phyloP scores from a whole-genome alignment of 2,329 filamentous ascomycete species.

The Trichoderma cornu-damae region DNA sequence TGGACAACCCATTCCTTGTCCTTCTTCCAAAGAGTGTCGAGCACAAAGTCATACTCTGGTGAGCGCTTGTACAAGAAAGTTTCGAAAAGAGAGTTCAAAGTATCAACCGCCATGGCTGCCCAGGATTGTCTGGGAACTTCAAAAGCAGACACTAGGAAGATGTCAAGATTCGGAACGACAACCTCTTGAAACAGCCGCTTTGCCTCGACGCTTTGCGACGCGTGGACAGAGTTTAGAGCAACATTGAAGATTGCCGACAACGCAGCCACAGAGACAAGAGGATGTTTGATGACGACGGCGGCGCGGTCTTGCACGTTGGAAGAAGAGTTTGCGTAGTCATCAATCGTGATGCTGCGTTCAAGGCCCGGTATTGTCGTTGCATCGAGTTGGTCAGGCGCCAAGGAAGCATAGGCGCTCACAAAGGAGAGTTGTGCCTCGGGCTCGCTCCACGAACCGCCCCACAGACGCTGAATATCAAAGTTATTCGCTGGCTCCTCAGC shows the following conservation, averaged over 20 bases:
- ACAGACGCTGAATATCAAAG: conserved; percentile 82
- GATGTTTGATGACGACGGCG: conserved; percentile 67
- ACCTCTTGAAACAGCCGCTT: conserved; percentile 62
- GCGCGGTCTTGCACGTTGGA: conserved; percentile 49
- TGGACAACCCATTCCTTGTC: conserved; percentile 82
- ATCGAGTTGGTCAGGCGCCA: conserved; percentile 71
- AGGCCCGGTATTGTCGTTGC: conserved; percentile 79
- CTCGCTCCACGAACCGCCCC: conserved; percentile 86
- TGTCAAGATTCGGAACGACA: conserved; percentile 67
- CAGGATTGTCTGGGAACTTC: conserved; percentile 69
- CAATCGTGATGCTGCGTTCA: conserved; percentile 66
- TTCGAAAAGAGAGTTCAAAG: conserved; percentile 70
- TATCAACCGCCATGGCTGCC: conserved; percentile 69
- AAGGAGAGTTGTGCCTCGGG: conserved; percentile 90
- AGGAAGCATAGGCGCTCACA: conserved; percentile 76
- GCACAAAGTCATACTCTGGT: conserved; percentile 76
- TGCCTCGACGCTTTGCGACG: conserved; percentile 58
- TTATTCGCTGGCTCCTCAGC: conserved; percentile 47
- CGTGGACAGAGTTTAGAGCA: conserved; percentile 55
- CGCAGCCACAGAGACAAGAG: conserved; percentile 82
- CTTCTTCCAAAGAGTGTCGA: conserved; percentile 87
- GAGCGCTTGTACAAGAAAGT: conserved; percentile 77
- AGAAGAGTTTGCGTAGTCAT: conserved; percentile 49
- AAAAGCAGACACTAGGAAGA: conserved; percentile 73
- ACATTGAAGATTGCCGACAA: conserved; percentile 64